Evolutionary conservation across 2,329 filamentous ascomycete genomes (phyloP).

Genomic region (Blumeria graminis): DNA sequence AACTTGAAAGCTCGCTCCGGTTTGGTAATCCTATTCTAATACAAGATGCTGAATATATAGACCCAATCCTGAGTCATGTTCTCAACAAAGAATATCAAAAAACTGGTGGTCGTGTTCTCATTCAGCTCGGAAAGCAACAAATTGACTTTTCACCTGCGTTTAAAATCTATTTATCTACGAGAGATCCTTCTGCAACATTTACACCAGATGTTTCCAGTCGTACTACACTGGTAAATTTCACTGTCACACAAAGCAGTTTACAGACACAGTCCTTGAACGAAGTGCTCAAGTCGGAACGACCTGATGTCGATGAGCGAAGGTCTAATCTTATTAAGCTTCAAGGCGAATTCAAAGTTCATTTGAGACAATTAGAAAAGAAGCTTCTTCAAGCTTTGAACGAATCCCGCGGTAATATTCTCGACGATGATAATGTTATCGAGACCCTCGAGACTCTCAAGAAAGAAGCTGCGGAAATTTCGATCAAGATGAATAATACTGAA

Average conservation of each 20-base stretch:
- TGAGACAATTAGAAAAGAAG: constrained; percentile 83
- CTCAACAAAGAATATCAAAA: constrained; percentile 99
- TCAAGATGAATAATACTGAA: constrained; percentile 89
- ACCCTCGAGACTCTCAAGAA: constrained; percentile 95
- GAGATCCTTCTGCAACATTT: constrained; percentile 88
- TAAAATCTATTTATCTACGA: constrained; percentile 80
- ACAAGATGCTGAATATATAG: constrained; percentile 89
- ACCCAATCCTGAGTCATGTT: constrained; percentile 93
- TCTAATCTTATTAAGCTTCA: constrained; percentile 97
- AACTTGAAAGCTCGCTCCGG: constrained; percentile 83
- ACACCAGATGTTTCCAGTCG: constrained; percentile 93
- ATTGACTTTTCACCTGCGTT: constrained; percentile 97
- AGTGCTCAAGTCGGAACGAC: constrained; percentile 88
- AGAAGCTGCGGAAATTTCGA: constrained; percentile 84
- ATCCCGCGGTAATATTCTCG: constrained; percentile 89
- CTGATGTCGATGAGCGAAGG: constrained; percentile 85
- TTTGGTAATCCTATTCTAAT: constrained; percentile 98
- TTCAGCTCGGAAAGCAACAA: constrained; percentile 94
- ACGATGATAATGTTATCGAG: constrained; percentile 95
- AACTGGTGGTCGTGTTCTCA: constrained; percentile 90
- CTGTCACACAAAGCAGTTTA: constrained; percentile 93
- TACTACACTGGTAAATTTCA: constrained; percentile 98
- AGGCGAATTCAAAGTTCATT: constrained; percentile 96
- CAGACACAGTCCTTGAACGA: constrained; percentile 96
- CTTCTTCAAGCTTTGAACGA: constrained; percentile 89